phyloP scores from a whole-genome alignment of 2,329 filamentous ascomycete species.

The Monilinia fructicola region DNA sequence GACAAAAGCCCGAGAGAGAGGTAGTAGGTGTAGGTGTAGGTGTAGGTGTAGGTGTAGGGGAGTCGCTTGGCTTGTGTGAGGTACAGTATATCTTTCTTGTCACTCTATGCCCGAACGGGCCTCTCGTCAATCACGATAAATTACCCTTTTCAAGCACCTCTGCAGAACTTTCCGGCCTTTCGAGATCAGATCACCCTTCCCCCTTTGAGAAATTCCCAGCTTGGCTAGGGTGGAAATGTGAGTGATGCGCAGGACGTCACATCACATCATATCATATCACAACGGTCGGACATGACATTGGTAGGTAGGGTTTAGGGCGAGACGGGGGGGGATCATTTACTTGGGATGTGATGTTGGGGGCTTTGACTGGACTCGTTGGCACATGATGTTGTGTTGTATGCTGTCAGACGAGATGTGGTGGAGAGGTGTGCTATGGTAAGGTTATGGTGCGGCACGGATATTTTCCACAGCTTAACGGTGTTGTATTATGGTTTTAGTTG shows the following conservation, averaged over 20 bases:
- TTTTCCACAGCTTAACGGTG: not conserved
- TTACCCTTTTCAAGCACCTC: too few species aligned
- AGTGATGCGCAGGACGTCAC: constrained; percentile 10
- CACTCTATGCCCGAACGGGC: too few species aligned
- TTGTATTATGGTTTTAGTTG: not conserved
- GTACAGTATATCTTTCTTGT: too few species aligned
- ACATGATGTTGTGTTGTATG: not conserved
- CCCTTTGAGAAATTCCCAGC: not conserved
- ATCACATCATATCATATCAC: not conserved
- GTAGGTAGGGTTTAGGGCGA: constrained; percentile 14
- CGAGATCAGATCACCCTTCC: not conserved
- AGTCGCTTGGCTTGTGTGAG: too few species aligned
- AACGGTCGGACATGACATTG: constrained; percentile 16
- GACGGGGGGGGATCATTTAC: too few species aligned
- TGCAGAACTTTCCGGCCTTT: too few species aligned
- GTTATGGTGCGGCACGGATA: constrained; percentile 5
- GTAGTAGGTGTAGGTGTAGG: too few species aligned
- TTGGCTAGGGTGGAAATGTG: not conserved
- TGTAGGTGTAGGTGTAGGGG: too few species aligned
- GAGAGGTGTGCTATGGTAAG: not conserved
- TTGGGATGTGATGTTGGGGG: not conserved
- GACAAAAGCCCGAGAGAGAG: too few species aligned
- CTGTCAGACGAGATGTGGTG: constrained; percentile 2
- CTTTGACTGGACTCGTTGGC: not conserved
- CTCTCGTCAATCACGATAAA: too few species aligned